Evolutionary conservation across 306 rosid species (phyloP).

Genomic region (Dicorynia guianensis): DNA sequence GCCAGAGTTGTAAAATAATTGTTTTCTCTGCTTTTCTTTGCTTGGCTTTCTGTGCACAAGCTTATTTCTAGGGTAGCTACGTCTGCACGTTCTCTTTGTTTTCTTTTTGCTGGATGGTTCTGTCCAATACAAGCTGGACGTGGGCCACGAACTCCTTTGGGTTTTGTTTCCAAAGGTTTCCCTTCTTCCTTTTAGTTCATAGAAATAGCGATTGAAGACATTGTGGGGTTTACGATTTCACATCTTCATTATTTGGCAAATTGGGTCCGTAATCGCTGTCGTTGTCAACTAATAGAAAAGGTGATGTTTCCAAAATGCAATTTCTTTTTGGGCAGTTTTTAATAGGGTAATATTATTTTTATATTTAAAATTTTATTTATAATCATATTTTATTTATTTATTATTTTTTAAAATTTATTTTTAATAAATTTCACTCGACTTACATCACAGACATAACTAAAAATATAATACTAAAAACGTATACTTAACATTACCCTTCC

Average conservation of each 20-base stretch:
- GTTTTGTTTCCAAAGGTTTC: background rate
- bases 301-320: background rate
- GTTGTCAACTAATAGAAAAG: background rate
- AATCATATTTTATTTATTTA: too few relatives aligned
- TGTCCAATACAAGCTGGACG: constrained; percentile 20
- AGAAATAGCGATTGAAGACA: background rate
- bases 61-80: constrained; percentile 21
- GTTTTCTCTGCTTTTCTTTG: constrained; percentile 18
- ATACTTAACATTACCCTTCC: too few relatives aligned
- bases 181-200: background rate
- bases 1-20: constrained; percentile 15
- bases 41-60: constrained; percentile 30
- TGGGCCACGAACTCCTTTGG: constrained; percentile 40
- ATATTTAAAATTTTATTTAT: too few relatives aligned
- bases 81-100: constrained; percentile 25
- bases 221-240: constrained; percentile 17
- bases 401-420: too few relatives aligned
- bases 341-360: too few relatives aligned
- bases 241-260: background rate
- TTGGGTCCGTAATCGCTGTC: background rate
- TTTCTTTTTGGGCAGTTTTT: too few relatives aligned
- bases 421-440: too few relatives aligned
- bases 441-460: too few relatives aligned
- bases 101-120: constrained; percentile 24
- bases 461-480: too few relatives aligned